phyloP scores from a whole-genome alignment of 2,329 filamentous ascomycete species.

The Colletotrichum sp. region DNA sequence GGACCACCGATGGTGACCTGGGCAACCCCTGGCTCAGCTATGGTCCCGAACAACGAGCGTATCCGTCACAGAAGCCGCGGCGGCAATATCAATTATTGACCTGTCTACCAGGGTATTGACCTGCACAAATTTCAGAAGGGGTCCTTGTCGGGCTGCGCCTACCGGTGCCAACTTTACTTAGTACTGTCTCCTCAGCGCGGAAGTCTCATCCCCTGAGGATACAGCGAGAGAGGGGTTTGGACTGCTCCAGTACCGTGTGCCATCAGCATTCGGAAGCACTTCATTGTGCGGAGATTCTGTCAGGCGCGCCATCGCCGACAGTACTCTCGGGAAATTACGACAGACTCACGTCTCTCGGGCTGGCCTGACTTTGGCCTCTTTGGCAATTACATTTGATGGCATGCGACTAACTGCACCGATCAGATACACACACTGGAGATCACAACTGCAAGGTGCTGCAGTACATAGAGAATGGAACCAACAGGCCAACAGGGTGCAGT shows the following conservation, averaged over 20 bases:
- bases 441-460: not conserved
- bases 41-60: not conserved
- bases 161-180: not conserved
- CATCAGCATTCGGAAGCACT: not conserved
- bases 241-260: not conserved
- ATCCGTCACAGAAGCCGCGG: not conserved
- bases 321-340: not conserved
- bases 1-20: not conserved
- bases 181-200: not conserved
- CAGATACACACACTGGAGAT: not conserved
- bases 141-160: not conserved
- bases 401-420: not conserved
- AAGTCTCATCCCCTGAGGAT: not conserved
- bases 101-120: not conserved
- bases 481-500: not conserved
- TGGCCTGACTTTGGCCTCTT: not conserved
- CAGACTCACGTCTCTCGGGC: not conserved
- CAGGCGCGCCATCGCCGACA: not conserved
- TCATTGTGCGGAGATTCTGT: not conserved
- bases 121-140: not conserved
- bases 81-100: not conserved
- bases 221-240: not conserved
- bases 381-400: not conserved
- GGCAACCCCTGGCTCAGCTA: not conserved
- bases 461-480: not conserved